Base-by-base conservation (phyloP, 2,329 filamentous ascomycete genomes). In the Hypoxylon sp. region DNA sequence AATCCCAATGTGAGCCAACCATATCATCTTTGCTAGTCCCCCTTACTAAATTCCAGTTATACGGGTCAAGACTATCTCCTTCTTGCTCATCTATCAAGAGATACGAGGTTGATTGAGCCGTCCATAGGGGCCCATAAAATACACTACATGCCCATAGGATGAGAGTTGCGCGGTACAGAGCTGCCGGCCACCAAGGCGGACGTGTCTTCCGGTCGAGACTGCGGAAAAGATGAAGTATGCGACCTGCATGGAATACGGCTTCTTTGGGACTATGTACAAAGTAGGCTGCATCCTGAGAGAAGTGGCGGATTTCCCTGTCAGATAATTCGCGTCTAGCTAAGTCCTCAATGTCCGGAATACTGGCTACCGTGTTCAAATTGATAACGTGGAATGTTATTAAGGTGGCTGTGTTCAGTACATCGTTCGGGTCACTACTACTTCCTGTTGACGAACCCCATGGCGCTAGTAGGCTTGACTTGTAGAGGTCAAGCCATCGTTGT, bases 181-280 rank as follows among this genome's bases (percentile, higher is more conserved):
- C 62, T 11, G 62, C 55, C 7, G 62, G 55, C 62, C 62, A 64
- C 62, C 62, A 64, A n/a, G 62, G 55, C 3, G 62, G 62, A 3
- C 62, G 55, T 11, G 50, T 46, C 36, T 64, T 64, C 25, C 36
- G 34, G 36, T 64, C 62, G 13, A 64, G 43, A 10, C 32, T 14
- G 10, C 62, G 55, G 13, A 64, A 49, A 28, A 64, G 55, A 36
- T 55, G 21, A 3, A 64, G 25, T 14, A 64, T 55, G 14, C 51
- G 55, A 21, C 62, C 62, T 6, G 50, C 34, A 10, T 64, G 62
- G 11, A 64, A 49, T 2, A 64, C n/a, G 10, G 62, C 55, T 14
- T 64, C 62, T 30, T 64, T 57, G 10, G 62, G 62, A 36, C 43
- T 58, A 23, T 64, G 62, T 19, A 43, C 55, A n/a, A 60, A 45